Evolutionary conservation across 2,329 filamentous ascomycete genomes (phyloP), one percentile per base, ranked within the genome.

Genomic region (Pestalotiopsis sp.): DNA sequence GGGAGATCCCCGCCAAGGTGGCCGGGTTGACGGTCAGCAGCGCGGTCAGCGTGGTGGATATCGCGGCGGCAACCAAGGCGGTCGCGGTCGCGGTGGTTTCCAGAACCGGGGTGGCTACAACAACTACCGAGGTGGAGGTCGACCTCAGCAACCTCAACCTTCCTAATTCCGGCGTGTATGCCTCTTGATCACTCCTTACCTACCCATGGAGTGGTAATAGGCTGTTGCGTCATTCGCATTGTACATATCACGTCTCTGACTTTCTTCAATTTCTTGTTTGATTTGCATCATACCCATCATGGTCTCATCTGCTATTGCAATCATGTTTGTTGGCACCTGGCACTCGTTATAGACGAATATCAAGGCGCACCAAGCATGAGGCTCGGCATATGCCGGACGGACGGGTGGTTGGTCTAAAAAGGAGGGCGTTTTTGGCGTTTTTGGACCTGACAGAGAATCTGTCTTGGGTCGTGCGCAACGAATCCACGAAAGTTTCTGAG

Each of bases 221-320:
- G 22, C 14, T n/a, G 38, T 14, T 22, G 6, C 9, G 11, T 13
- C 11, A 20, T 67, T 68, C 66, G 67, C 69, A 71, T 44, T 78
- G 76, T 77, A 78, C 73, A 78, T 77, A 77, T 75, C 72, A 26
- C 26, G 20, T 67, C 68, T 72, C 71, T 73, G 74, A 73, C 75
- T 76, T 72, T 64, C 68, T 68, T 70, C 71, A 75, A 75, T 71
- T 65, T 68, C 70, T 71, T 71, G 68, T 35, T 35, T 72, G 71
- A 72, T 76, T 74, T 77, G 75, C 76, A 77, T 73, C 76, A 78
- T 78, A 78, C 74, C 75, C 76, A 73, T 73, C 69, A 73, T 69
- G 71, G 71, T 68, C 71, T 67, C 68, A 62, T 74, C 73, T 70
- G 70, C 72, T 74, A 68, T 71, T 20, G 58, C 58, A 14, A 17